Evolutionary conservation across 1,284 basidiomycete species (phyloP).

Genomic region (Papiliotrema fonsecae): DNA sequence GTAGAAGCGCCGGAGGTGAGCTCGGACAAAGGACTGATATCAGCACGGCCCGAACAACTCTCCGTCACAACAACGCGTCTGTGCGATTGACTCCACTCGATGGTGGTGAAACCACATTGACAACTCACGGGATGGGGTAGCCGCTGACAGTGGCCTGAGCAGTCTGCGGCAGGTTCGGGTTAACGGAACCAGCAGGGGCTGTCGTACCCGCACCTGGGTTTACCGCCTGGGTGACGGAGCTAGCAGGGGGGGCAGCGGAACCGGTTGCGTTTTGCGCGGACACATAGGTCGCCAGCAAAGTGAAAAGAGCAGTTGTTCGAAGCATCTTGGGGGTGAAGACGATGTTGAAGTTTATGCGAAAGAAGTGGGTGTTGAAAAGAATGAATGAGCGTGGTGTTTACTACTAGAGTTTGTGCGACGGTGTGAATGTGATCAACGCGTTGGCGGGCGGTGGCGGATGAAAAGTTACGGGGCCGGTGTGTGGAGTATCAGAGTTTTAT

Average conservation of each 20-base stretch:
- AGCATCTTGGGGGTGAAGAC: neutral
- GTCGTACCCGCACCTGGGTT: constrained; percentile 5
- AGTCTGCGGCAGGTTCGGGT: constrained; percentile 29
- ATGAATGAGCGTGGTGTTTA: neutral
- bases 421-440: neutral
- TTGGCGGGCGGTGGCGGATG: neutral
- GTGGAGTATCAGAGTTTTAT: no score
- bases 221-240: constrained; percentile 9
- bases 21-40: constrained; percentile 49
- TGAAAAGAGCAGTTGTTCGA: constrained; percentile 1
- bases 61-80: neutral
- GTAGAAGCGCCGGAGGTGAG: constrained; percentile 66
- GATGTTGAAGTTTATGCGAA: neutral
- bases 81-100: neutral
- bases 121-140: constrained; percentile 41
- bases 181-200: constrained; percentile 10
- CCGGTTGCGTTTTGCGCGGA: neutral
- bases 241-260: constrained; percentile 1
- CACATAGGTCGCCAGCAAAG: neutral
- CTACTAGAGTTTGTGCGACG: neutral
- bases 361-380: neutral
- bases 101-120: neutral
- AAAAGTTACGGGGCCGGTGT: no score
- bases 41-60: neutral
- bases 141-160: constrained; percentile 26